Evolutionary conservation across 441 rosid genomes (phyloP).

Genomic region (Euphorbia corollata): DNA sequence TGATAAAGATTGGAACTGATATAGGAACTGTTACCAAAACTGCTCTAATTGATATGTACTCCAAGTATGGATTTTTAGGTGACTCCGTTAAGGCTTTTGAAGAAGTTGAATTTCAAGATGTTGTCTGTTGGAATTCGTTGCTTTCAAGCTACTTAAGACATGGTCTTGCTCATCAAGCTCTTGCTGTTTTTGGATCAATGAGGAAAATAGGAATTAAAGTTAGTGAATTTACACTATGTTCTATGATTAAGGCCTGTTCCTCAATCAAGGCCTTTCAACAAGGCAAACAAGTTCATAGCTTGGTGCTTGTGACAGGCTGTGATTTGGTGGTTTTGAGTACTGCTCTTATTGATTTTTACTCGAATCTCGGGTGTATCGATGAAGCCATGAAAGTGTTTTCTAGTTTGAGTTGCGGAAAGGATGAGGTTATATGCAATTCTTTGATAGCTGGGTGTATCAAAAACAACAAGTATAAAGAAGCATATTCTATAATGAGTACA

Average conservation of each 20-base stretch:
- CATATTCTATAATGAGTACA: constrained; percentile 36
- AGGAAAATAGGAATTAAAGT: constrained; percentile 36
- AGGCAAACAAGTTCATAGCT: constrained; percentile 68
- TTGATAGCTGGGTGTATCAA: constrained; percentile 55
- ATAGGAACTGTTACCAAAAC: constrained; percentile 53
- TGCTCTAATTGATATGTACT: constrained; percentile 62
- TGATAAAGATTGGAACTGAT: constrained; percentile 52
- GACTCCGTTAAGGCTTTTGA: constrained; percentile 47
- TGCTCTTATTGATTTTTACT: constrained; percentile 61
- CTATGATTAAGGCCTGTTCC: constrained; percentile 60
- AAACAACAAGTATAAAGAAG: constrained; percentile 45
- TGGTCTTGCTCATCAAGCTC: constrained; percentile 44
- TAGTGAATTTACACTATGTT: constrained; percentile 64
- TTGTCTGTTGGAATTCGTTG: constrained; percentile 68
- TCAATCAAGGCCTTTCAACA: constrained; percentile 38
- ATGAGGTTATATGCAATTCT: constrained; percentile 55
- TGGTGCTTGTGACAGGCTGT: constrained; percentile 52
- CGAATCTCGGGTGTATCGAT: constrained; percentile 32
- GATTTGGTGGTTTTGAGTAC: constrained; percentile 66
- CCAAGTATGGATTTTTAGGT: constrained; percentile 38
- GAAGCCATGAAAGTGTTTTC: constrained; percentile 54
- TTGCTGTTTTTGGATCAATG: constrained; percentile 47
- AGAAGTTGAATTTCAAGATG: constrained; percentile 47
- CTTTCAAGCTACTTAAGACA: constrained; percentile 51
- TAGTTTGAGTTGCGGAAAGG: constrained; percentile 30